Percentiles rank a stretch among this genome's conserved stretches.
Conservation (phyloP, 2,329 filamentous ascomycete genomes). For the Leptosphaerulina australis region DNA sequence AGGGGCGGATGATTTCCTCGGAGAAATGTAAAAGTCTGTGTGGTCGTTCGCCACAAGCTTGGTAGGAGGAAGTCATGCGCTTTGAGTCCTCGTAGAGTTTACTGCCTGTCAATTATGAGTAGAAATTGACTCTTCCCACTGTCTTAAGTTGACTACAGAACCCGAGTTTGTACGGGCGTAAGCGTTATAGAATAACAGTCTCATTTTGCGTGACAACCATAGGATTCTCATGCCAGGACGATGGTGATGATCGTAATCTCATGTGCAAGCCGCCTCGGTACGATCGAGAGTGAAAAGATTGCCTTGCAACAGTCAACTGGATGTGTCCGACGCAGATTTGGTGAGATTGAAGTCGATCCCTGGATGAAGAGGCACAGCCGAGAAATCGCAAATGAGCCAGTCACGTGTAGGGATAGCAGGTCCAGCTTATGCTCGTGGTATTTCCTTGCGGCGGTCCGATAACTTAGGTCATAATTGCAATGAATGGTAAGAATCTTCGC, state of each 20-base stretch:
- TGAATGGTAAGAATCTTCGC: background rate
- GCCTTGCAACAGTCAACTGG: background rate
- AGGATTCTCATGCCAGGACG: background rate
- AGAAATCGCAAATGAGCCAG: background rate
- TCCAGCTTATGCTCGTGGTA: background rate
- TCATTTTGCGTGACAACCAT: background rate
- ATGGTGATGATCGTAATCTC: no score
- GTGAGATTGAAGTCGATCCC: background rate
- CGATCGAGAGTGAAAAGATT: background rate
- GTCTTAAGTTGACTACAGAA: no score
- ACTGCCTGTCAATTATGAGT: no score
- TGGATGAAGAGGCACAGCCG: background rate
- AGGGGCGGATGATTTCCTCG: background rate
- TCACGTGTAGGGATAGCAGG: background rate
- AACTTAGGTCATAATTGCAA: background rate
- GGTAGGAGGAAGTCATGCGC: background rate
- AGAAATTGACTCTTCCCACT: no score
- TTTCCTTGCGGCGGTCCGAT: background rate
- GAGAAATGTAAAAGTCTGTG: background rate
- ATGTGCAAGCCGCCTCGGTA: background rate
- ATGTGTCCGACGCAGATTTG: background rate
- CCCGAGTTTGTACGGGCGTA: no score
- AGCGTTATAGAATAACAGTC: background rate
- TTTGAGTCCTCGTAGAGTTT: no score
- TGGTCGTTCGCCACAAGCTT: background rate